Conservation (phyloP, 2,329 filamentous ascomycete species). For the Hypoxylon sp. region DNA sequence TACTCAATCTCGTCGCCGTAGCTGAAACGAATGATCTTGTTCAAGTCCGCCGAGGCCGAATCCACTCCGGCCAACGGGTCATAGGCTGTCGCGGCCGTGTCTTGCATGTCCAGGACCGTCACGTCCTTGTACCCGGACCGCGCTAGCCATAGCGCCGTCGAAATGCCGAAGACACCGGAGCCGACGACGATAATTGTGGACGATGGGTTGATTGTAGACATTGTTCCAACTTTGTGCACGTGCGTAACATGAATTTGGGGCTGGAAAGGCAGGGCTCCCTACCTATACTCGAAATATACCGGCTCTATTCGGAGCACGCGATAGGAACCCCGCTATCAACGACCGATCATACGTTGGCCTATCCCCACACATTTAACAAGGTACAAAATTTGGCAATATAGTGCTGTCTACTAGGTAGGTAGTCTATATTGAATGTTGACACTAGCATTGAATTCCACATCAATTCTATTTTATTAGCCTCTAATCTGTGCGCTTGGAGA, state of each 20-base stretch:
- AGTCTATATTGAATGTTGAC: not conserved
- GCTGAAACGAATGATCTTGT: slow-evolving; percentile 61
- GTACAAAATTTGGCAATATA: not conserved
- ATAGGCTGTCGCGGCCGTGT: slow-evolving; percentile 59
- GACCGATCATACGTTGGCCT: not conserved
- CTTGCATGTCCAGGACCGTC: slow-evolving; percentile 65
- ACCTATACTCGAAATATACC: not conserved
- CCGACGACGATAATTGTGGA: slow-evolving; percentile 59
- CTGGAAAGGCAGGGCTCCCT: too few species aligned
- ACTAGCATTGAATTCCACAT: not conserved
- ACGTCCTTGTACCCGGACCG: slow-evolving; percentile 63
- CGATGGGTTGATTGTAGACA: slow-evolving; percentile 18
- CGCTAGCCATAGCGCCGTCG: slow-evolving; percentile 61
- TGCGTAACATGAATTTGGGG: too few species aligned
- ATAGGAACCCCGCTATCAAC: slow-evolving; percentile 30
- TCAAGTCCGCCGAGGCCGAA: slow-evolving; percentile 57
- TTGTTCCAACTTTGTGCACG: not conserved
- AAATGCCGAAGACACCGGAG: slow-evolving; percentile 60
- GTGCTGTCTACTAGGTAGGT: not conserved
- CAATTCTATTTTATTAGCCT: not conserved
- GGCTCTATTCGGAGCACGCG: slow-evolving; percentile 26
- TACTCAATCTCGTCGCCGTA: slow-evolving; percentile 63
- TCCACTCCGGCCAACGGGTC: slow-evolving; percentile 58
- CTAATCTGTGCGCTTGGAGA: not conserved
- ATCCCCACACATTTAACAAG: slow-evolving; percentile 15